These are phyloP conservation scores for Fusarium guadeloupense DNA, from an alignment of 2,329 filamentous ascomycete genomes.

Conservation along the genomic window DNA sequence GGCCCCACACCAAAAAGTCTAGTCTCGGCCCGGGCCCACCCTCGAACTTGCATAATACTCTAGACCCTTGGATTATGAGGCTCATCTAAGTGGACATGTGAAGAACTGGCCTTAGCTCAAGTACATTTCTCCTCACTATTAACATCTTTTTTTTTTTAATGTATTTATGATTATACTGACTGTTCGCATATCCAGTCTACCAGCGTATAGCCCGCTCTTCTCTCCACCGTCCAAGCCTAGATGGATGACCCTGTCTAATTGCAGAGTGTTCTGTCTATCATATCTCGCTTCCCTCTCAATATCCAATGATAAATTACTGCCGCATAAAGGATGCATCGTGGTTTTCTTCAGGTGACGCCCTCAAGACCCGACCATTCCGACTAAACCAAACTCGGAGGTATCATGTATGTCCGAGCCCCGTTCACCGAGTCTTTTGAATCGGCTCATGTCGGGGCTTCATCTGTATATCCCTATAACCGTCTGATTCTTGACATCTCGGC, in stretches of 20 bases:
- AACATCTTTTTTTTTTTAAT: conserved; percentile 3
- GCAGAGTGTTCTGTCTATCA: conserved; percentile 14
- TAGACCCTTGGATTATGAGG: conserved; percentile 3
- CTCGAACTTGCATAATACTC: neutral
- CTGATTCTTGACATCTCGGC: conserved; percentile 1
- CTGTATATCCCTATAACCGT: conserved; percentile 4
- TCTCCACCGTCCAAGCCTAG: conserved; percentile 12
- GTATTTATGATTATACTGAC: conserved; percentile 12
- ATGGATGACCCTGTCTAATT: conserved; percentile 11
- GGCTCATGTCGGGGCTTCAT: neutral
- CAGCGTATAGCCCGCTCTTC: conserved; percentile 4
- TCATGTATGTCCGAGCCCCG: conserved; percentile 14
- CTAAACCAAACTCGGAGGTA: conserved; percentile 16
- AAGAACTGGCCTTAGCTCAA: neutral
- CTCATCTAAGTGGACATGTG: neutral
- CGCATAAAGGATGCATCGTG: neutral
- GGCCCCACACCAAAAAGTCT: conserved; percentile 19
- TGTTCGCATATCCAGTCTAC: conserved; percentile 4
- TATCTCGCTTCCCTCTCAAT: conserved; percentile 8
- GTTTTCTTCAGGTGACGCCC: conserved; percentile 13
- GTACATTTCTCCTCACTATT: neutral
- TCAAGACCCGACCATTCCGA: conserved; percentile 10
- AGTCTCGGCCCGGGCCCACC: conserved; percentile 15
- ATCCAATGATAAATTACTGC: conserved; percentile 10
- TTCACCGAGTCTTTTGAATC: conserved; percentile 5